Conservation (phyloP, 1,284 basidiomycete species). For the Cystobasidiaceae sp. region DNA sequence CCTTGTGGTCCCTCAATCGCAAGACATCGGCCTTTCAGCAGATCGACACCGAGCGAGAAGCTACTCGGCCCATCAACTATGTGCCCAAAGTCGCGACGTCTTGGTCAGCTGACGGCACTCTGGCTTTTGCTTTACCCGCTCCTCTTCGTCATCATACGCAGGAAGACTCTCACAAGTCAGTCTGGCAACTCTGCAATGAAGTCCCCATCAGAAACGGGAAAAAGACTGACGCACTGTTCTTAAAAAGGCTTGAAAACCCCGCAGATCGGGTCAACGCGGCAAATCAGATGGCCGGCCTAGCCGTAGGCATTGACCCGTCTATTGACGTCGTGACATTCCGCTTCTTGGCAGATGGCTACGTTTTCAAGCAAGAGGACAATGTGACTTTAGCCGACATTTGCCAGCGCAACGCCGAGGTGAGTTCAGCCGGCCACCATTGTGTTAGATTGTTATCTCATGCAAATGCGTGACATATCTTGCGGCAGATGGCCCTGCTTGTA, state of each 20-base stretch:
- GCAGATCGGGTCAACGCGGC: background rate
- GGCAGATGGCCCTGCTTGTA: conserved; percentile 15
- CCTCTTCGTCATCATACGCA: background rate
- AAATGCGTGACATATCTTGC: background rate
- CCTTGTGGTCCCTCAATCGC: conserved; percentile 11
- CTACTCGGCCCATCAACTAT: background rate
- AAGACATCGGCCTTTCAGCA: conserved; percentile 23
- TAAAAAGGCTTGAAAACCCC: too few species aligned
- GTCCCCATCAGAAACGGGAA: too few species aligned
- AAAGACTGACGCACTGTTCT: too few species aligned
- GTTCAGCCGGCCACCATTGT: too few species aligned
- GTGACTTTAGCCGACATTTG: background rate
- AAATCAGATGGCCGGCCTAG: background rate
- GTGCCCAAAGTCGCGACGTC: conserved; percentile 15
- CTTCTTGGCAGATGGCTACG: conserved; percentile 17
- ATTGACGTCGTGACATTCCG: conserved; percentile 13
- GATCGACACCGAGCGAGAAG: conserved; percentile 18
- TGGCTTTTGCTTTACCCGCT: conserved; percentile 20
- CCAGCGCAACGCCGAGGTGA: conserved; percentile 10
- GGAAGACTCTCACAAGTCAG: background rate
- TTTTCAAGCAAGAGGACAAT: background rate
- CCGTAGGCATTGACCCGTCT: conserved; percentile 7
- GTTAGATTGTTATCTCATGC: background rate
- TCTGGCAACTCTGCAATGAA: background rate
- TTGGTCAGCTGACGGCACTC: conserved; percentile 10